Percentiles rank a stretch among this genome's conserved stretches.
These are phyloP conservation scores for Thielaviopsis populi DNA, from an alignment of 2,329 filamentous ascomycete species.

Conservation along the genomic window DNA sequence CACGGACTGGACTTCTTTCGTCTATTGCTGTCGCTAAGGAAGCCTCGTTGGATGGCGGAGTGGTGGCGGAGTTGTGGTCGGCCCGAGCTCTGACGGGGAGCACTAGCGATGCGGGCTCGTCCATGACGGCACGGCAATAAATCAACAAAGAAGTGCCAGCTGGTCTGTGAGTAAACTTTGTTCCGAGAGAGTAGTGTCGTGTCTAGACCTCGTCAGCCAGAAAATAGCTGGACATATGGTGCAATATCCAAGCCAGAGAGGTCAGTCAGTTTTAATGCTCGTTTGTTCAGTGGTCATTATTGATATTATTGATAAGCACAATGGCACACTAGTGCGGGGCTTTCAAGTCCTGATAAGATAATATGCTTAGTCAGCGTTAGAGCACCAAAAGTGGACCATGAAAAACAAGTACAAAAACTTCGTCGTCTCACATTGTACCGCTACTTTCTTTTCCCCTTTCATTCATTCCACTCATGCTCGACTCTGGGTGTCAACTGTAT, in stretches of 20 bases:
- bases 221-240: no score
- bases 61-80: background rate
- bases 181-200: background rate
- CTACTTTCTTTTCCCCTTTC: background rate
- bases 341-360: no score
- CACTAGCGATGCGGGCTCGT: background rate
- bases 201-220: background rate
- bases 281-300: background rate
- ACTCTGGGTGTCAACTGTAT: background rate
- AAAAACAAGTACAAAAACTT: slow-evolving; percentile 5
- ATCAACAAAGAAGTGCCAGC: no score
- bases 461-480: background rate
- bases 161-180: no score
- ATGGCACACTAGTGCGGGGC: background rate
- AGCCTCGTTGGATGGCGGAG: background rate
- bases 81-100: background rate
- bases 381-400: background rate
- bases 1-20: background rate
- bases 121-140: background rate
- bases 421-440: background rate
- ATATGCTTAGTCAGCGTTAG: background rate
- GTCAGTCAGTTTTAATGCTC: no score
- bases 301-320: background rate
- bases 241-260: no score
- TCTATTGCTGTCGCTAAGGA: background rate